Evolutionary conservation across 331 rosid species (phyloP).

Genomic region (Prunus yedoensis): DNA sequence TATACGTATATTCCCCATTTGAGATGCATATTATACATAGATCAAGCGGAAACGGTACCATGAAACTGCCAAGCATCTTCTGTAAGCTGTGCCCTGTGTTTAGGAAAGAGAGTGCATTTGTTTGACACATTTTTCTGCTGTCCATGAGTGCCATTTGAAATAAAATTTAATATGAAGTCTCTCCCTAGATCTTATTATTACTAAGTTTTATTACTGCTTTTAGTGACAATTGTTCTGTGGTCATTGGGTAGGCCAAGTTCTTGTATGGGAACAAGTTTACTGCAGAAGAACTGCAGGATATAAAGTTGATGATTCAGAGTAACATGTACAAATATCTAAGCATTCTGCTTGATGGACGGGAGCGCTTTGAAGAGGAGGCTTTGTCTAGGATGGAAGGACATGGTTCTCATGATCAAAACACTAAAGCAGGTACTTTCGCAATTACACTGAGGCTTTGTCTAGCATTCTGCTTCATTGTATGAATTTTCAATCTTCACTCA

Average conservation of each 20-base stretch:
- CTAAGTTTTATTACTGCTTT: slow-evolving; percentile 8
- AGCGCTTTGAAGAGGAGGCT: slow-evolving; percentile 94
- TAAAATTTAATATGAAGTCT: not conserved
- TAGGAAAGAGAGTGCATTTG: not conserved
- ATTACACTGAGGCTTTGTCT: not conserved
- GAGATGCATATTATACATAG: not conserved
- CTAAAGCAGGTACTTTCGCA: slow-evolving; percentile 48
- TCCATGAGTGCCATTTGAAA: not conserved
- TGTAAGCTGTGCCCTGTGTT: not conserved
- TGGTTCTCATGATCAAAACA: slow-evolving; percentile 39
- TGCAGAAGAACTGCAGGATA: slow-evolving; percentile 71
- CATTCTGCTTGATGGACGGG: slow-evolving; percentile 94
- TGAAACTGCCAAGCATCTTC: not conserved
- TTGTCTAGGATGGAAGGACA: slow-evolving; percentile 46
- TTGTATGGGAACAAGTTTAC: slow-evolving; percentile 78
- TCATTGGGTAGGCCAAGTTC: slow-evolving; percentile 76
- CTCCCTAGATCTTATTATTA: slow-evolving; percentile 2
- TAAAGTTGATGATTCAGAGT: too few relatives aligned
- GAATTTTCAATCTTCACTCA: not conserved
- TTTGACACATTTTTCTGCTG: not conserved
- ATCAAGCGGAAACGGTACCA: not conserved
- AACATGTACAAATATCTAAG: slow-evolving; percentile 97
- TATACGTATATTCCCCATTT: not conserved
- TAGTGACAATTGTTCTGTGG: slow-evolving; percentile 16
- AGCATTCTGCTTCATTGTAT: too few relatives aligned